Conservation (phyloP, 2,329 filamentous ascomycete genomes). For the Ampelomyces quisqualis region DNA sequence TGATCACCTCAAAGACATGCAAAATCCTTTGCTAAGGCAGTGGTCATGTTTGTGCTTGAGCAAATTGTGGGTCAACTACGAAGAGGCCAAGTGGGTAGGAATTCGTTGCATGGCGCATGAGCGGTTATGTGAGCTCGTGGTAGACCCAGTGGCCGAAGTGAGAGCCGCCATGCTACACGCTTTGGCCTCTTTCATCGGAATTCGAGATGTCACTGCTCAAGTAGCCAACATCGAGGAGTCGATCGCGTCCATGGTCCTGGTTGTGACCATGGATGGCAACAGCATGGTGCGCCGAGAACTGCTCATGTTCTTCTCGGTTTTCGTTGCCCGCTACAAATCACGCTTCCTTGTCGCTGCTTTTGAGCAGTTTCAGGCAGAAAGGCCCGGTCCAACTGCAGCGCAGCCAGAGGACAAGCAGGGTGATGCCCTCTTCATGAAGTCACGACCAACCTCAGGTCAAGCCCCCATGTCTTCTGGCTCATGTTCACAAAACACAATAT, state of each 20-base stretch:
- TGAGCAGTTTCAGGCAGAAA: conserved; percentile 85
- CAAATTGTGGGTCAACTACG: conserved; percentile 87
- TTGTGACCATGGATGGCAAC: conserved; percentile 92
- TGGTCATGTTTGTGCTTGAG: conserved; percentile 96
- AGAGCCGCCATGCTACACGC: conserved; percentile 91
- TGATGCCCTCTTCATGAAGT: conserved; percentile 37
- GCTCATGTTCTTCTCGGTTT: conserved; percentile 88
- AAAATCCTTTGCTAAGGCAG: conserved; percentile 85
- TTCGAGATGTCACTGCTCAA: conserved; percentile 87
- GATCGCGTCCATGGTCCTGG: conserved; percentile 82
- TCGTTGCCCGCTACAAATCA: conserved; percentile 84
- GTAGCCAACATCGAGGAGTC: conserved; percentile 88
- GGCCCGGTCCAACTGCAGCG: conserved; percentile 31
- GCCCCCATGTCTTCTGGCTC: conserved; percentile 12
- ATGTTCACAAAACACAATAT: conserved; percentile 80
- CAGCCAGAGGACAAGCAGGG: conserved; percentile 28
- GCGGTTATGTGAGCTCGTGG: conserved; percentile 75
- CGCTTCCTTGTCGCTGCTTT: conserved; percentile 91
- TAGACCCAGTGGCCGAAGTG: conserved; percentile 88
- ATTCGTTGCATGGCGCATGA: conserved; percentile 83
- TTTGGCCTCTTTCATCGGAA: conserved; percentile 89
- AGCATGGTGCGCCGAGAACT: conserved; percentile 92
- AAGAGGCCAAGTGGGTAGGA: conserved; percentile 94
- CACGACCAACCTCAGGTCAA: conserved; percentile 12
- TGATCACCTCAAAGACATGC: conserved; percentile 76